A percentile compares a stretch with the other conserved stretches of the same genome.
These are phyloP conservation scores for Hordeum vulgare DNA, from an alignment of 176 grass and related monocot species.

Conservation along the genomic window MorexV3_pseudomolecules_assembly NC_058520.1:536663138-536663637, in stretches of 20 bases:
- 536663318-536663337: constrained; percentile 52
- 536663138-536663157: constrained; percentile 47
- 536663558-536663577: constrained; percentile 17
- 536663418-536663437: constrained; percentile 72
- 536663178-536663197: constrained; percentile 27
- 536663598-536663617: constrained; percentile 20
- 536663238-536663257: constrained; percentile 49
- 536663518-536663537: constrained; percentile 4
- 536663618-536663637: constrained; percentile 21
- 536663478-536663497: constrained; percentile 16
- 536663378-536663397: constrained; percentile 79
- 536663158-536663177: constrained; percentile 55
- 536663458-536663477: constrained; percentile 7
- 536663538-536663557: constrained; percentile 18
- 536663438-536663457: constrained; percentile 24
- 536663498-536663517: constrained; percentile 3
- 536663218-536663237: constrained; percentile 48
- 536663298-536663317: constrained; percentile 77
- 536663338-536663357: constrained; percentile 44
- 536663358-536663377: constrained; percentile 49
- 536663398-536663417: constrained; percentile 69
- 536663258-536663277: constrained; percentile 37
- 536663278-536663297: constrained; percentile 57
- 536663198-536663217: constrained; percentile 43
- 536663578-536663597: constrained; percentile 27